Conservation (phyloP, 2,329 filamentous ascomycete species). For the Aspergillus sp. region DNA sequence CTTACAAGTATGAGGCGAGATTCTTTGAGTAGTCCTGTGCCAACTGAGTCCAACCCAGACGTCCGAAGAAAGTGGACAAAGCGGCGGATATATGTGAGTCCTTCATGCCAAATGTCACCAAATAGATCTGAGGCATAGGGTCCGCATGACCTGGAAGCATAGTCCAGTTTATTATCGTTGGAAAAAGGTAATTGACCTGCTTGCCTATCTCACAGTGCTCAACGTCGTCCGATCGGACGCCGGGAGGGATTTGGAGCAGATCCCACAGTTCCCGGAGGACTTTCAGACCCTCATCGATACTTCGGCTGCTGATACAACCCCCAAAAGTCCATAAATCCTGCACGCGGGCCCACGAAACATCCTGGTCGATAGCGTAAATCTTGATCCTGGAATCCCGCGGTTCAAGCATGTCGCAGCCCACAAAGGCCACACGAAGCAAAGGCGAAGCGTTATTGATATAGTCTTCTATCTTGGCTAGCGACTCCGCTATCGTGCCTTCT, state of each 20-base stretch:
- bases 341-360: slow-evolving; percentile 4
- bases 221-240: not conserved
- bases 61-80: slow-evolving; percentile 7
- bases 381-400: slow-evolving; percentile 9
- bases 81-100: slow-evolving; percentile 7
- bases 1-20: slow-evolving; percentile 10
- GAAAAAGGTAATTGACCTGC: slow-evolving; percentile 5
- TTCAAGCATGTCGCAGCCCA: slow-evolving; percentile 6
- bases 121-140: slow-evolving; percentile 12
- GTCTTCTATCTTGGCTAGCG: not conserved
- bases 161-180: slow-evolving; percentile 10
- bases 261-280: slow-evolving; percentile 10
- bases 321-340: slow-evolving; percentile 10
- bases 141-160: slow-evolving; percentile 4
- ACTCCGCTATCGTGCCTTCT: not conserved
- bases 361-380: slow-evolving; percentile 8
- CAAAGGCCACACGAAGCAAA: not conserved
- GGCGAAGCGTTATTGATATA: not conserved
- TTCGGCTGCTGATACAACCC: not conserved
- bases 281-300: slow-evolving; percentile 3
- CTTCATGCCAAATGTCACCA: slow-evolving; percentile 9
- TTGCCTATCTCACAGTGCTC: not conserved
- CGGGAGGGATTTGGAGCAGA: slow-evolving; percentile 3
- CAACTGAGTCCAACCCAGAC: slow-evolving; percentile 6
- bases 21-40: slow-evolving; percentile 6